These are phyloP conservation scores for Aspergillus kassunensis DNA, from an alignment of 495 filamentous ascomycete genomes.

Conservation along the genomic window DNA sequence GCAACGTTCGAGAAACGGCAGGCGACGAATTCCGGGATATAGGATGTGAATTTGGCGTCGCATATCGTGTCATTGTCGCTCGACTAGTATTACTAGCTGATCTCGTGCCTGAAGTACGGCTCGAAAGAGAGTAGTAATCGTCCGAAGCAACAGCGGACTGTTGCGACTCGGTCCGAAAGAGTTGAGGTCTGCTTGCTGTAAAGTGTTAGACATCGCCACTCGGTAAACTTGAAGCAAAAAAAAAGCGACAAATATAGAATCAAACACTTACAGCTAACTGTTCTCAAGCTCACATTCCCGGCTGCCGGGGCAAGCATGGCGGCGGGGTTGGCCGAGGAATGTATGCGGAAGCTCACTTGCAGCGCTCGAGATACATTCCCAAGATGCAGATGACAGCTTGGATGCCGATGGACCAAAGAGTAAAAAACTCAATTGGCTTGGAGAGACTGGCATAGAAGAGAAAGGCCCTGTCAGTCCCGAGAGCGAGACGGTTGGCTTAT, in stretches of 20 bases:
- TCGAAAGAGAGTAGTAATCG: conserved; percentile 64
- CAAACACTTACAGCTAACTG: conserved; percentile 33
- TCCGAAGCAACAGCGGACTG: conserved; percentile 64
- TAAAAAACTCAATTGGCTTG: conserved; percentile 2
- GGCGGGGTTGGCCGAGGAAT: conserved; percentile 22
- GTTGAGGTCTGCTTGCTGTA: conserved; percentile 50
- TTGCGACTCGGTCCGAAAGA: conserved; percentile 49
- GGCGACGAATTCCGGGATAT: conserved; percentile 32
- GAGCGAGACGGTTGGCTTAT: conserved; percentile 18
- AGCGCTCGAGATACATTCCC: conserved; percentile 21
- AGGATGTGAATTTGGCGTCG: conserved; percentile 44
- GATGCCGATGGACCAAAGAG: conserved; percentile 4
- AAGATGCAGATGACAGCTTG: conserved; percentile 7
- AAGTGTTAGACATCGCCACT: neutral
- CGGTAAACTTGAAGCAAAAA: neutral
- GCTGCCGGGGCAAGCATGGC: conserved; percentile 34
- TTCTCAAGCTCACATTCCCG: conserved; percentile 29
- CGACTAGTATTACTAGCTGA: conserved; percentile 45
- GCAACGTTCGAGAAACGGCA: conserved; percentile 24
- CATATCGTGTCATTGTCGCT: conserved; percentile 47
- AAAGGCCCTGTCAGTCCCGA: neutral
- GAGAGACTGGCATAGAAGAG: neutral
- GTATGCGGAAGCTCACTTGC: conserved; percentile 20
- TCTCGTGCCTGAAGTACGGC: conserved; percentile 40
- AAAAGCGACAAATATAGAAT: conserved; percentile 2